Evolutionary conservation across 2,329 filamentous ascomycete genomes (phyloP).

Genomic region (Trichoderma pleuroti): DNA sequence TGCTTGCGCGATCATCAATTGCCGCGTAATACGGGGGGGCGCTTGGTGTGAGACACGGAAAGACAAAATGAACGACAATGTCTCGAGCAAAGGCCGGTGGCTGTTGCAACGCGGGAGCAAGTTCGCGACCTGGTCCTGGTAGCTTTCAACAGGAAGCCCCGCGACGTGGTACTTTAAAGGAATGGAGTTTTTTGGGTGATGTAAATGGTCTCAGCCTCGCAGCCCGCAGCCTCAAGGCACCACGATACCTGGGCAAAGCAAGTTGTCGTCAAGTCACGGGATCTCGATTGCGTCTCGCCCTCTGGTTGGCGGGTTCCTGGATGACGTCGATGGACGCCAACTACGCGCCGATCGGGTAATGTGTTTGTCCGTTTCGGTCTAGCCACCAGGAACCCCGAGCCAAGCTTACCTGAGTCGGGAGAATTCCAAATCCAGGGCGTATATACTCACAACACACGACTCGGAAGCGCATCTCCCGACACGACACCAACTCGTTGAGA

Average conservation of each 20-base stretch:
- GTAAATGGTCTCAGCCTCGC: conserved; percentile 15
- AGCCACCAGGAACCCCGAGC: not conserved
- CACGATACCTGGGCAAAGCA: not conserved
- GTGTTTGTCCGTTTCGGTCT: conserved; percentile 16
- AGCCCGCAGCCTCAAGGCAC: conserved; percentile 3
- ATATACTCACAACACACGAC: not conserved
- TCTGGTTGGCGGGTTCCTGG: conserved; percentile 19
- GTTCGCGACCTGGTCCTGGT: not conserved
- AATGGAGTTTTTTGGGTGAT: not conserved
- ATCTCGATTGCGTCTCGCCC: not conserved
- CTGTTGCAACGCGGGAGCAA: not conserved
- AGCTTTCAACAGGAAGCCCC: not conserved
- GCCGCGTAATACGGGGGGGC: not conserved
- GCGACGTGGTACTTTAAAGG: not conserved
- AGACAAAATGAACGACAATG: conserved; percentile 11
- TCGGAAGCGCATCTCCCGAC: conserved; percentile 4
- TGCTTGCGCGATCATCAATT: conserved; percentile 9
- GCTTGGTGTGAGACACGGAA: not conserved
- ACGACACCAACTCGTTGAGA: not conserved
- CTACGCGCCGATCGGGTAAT: conserved; percentile 17
- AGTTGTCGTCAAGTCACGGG: conserved; percentile 15
- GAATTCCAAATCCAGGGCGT: not conserved
- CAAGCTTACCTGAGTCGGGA: conserved; percentile 1
- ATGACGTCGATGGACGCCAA: not conserved
- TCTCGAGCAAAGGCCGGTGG: not conserved